phyloP scores from a whole-genome alignment of 2,329 filamentous ascomycete species.

The Chalaropsis thielavioides region DNA sequence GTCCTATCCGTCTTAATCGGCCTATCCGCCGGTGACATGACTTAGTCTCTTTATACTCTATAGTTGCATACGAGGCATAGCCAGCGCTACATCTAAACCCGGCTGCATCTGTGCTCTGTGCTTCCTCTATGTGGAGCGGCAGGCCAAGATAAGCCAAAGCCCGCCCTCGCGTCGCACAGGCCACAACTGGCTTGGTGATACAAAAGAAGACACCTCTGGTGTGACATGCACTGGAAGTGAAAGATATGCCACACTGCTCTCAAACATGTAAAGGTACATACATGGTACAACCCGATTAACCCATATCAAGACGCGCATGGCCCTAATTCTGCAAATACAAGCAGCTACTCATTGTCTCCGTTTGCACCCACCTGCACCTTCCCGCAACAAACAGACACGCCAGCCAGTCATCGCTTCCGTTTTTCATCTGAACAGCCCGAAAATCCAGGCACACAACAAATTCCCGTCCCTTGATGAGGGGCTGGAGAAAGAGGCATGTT shows the following conservation, averaged over 20 bases:
- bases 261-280: too few relatives aligned
- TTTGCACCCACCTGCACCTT: background rate
- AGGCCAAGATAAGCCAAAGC: background rate
- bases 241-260: background rate
- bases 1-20: background rate
- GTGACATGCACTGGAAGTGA: background rate
- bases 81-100: background rate
- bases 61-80: background rate
- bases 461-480: background rate
- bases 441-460: background rate
- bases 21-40: background rate
- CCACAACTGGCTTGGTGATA: background rate
- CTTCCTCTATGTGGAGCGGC: background rate
- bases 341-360: background rate
- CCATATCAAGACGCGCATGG: too few relatives aligned
- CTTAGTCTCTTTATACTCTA: background rate
- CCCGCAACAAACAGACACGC: background rate
- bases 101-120: background rate
- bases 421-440: background rate
- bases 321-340: too few relatives aligned
- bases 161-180: background rate
- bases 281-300: too few relatives aligned
- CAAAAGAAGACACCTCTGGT: background rate
- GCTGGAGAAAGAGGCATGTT: background rate
- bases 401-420: background rate